Conservation (phyloP, 257 asterid species). For the Petunia secreta region DNA sequence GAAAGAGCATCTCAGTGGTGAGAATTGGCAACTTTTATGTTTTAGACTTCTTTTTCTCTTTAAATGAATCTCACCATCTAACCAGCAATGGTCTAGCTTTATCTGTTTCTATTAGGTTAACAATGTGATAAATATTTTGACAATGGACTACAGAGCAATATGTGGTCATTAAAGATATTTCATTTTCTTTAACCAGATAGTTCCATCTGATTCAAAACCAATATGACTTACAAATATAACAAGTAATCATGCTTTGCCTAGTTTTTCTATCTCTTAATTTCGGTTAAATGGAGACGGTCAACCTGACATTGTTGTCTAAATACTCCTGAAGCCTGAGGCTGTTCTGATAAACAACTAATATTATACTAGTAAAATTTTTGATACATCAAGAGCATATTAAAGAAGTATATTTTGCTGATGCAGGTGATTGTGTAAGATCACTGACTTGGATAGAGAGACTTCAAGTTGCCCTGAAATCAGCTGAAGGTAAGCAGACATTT, state of each 20-base stretch:
- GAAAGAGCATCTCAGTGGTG: slow-evolving; percentile 44
- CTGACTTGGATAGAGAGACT: slow-evolving; percentile 51
- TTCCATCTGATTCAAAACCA: background rate
- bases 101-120: background rate
- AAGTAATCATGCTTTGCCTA: background rate
- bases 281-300: background rate
- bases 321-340: background rate
- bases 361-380: background rate
- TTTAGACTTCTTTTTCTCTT: background rate
- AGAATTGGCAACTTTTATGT: background rate
- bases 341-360: background rate
- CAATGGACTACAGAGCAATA: background rate
- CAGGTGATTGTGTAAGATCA: slow-evolving; percentile 21
- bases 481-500: slow-evolving; percentile 41
- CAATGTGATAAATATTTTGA: background rate
- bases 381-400: background rate
- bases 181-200: background rate
- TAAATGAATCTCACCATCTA: background rate
- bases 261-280: background rate
- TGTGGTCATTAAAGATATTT: background rate
- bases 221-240: background rate
- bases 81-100: background rate
- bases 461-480: slow-evolving; percentile 42
- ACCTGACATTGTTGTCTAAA: background rate
- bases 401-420: background rate